Evolutionary conservation across 2,329 filamentous ascomycete genomes (phyloP).

Genomic region (Lachnellula hyalina): DNA sequence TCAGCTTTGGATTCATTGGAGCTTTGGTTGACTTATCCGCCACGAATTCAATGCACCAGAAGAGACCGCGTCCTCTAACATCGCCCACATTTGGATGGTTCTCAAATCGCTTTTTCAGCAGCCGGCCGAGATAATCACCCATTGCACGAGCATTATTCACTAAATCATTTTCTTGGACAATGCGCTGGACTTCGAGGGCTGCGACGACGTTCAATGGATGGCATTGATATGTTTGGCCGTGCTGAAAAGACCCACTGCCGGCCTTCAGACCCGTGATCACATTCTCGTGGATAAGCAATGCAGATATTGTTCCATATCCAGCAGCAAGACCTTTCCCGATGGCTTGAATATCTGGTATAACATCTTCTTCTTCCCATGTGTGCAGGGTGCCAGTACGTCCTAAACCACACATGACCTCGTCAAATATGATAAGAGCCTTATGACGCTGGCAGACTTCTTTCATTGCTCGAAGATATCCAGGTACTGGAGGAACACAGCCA

Average conservation of each 20-base stretch:
- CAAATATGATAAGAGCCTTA: constrained; percentile 65
- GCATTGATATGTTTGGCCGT: constrained; percentile 2
- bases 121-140: not conserved
- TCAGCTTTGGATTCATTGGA: not conserved
- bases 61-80: not conserved
- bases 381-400: constrained; percentile 45
- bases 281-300: constrained; percentile 44
- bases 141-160: not conserved
- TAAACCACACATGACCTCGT: constrained; percentile 58
- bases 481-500: constrained; percentile 58
- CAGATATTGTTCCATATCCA: constrained; percentile 55
- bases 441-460: constrained; percentile 60
- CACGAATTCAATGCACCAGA: not conserved
- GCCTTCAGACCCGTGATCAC: not conserved
- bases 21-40: not conserved
- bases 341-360: constrained; percentile 56
- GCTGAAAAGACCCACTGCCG: not conserved
- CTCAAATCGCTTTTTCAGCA: not conserved
- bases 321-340: constrained; percentile 59
- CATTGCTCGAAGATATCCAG: constrained; percentile 63
- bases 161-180: not conserved
- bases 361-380: constrained; percentile 45
- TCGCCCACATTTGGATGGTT: not conserved
- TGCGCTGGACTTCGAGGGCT: constrained; percentile 1
- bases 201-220: not conserved